Base-by-base conservation (phyloP, 139 green algal genomes). In the Chlorella vulgaris region DNA sequence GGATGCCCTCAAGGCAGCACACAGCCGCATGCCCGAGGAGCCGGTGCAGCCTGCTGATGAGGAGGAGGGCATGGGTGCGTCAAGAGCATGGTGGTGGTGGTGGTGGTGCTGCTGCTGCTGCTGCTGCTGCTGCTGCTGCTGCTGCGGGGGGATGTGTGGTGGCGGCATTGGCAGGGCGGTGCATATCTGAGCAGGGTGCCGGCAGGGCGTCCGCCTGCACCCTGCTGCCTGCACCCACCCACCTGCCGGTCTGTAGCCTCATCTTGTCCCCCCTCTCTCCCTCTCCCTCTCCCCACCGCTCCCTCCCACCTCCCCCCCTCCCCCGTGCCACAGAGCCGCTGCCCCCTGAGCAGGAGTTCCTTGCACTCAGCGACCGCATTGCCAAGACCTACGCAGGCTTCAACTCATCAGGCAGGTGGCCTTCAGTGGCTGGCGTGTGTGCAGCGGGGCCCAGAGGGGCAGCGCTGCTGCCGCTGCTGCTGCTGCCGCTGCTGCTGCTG, bases 1-100 rank as follows among this genome's bases (percentile, higher is more conserved):
- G 31, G 81, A 50, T 18, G 80, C 82, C 24, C 85, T 90, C 65
- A 68, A 83, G 43, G 35, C 70, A 8, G 74, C 63, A 21, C 66
- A 87, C 63, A 31, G 61, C 42, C 42, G 81, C n/a, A 67, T 85
- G 4, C 35, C 28, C 26, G 24, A 7, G 39, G 51, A 15, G 69
- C 69, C 39, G 47, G 36, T 1, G 40, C 69, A 43, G 61, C 40
- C 22, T 28, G 51, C 73, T 36, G 31, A 50, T 15, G 26, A 28
- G 18, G 71, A 81, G 7, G 38, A 50, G 31, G 36, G 43, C 28
- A n/a, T n/a, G n/a, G n/a, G n/a, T n/a, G n/a, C n/a, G n/a, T n/a
- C n/a, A n/a, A n/a, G n/a, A n/a, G n/a, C n/a, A n/a, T n/a, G n/a
- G n/a, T n/a, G n/a, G n/a, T n/a, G n/a, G n/a, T n/a, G n/a, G n/a